Base-by-base conservation (phyloP, 345 rosid species). In the Firmiana major region DNA sequence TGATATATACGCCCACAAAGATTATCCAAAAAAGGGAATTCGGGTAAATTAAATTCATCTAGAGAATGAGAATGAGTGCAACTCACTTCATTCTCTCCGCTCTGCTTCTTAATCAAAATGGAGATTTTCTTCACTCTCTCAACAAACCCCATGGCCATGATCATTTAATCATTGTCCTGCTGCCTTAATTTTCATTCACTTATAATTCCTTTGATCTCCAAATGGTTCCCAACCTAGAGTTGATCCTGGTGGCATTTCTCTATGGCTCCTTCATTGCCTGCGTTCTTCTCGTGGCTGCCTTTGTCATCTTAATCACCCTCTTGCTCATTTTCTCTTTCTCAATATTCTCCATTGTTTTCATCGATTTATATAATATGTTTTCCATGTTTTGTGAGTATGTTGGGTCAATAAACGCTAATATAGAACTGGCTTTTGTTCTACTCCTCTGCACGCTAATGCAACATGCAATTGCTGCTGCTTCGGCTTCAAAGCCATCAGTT, bases 191-290 rank as follows among this genome's bases (percentile, higher is more conserved):
- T 45, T 45, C 13, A 10, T 40, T 6, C 42, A 40, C 42, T 40
- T 31, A 31, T 1, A 31, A 31, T 31, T 40, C 42, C 40, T 36
- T 21, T n/a, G n/a, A 31, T 58, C 63, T 71, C 13, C 59, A 49
- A 78, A 53, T 84, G 89, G 28, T 79, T 10, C 87, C 88, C 43
- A 85, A 80, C 71, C 1, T 88, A 21, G 89, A 88, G 58, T 77
- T 90, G 19, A 75, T 86, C 73, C 80, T 85, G 31, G n/a, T 84
- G 7, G 76, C 85, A 7, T 31, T 79, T 45, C 84, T 88, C 73
- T 75, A 82, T 53, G 88, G 81, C 62, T 74, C 83, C 36, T 24
- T 85, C 82, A 55, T 87, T 7, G 76, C 80, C 7, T 80, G 75
- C 57, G 40, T 63, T 48, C 71, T 90, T 17, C 73, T 84, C 1